Evolutionary conservation across 352 stramenopile genomes (phyloP), one percentile per base, ranked within the genome.

Genomic region (Elongisporangium anandrum): DNA sequence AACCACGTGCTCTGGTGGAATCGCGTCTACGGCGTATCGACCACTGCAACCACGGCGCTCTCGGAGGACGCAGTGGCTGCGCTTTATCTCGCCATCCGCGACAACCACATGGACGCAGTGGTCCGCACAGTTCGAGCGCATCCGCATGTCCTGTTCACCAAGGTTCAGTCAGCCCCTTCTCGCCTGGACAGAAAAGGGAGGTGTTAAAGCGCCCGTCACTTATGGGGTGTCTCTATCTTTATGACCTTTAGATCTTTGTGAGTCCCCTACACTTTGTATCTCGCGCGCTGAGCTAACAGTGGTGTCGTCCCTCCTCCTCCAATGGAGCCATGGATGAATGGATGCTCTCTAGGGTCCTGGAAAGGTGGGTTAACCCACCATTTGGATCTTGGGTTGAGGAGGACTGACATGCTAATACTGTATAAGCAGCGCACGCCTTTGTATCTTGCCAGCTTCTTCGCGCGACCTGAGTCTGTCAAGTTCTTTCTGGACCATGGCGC

Each of bases 391-490:
- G 13, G 21, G 23, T 58, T 12, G 10, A 8, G 34, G 9, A 16
- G 10, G 34, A 12, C 34, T 45, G 34, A 45, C 34, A 12, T 45
- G 34, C 34, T 45, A n/a, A n/a, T n/a, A 45, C 34, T 45, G 34
- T 16, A 38, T 12, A 16, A 9, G 15, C 54, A 91, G 77, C 65
- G 79, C 41, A 89, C 78, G 4, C 63, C 77, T 16, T 59, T 92
- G 60, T 87, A 89, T 26, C 59, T 86, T n/a, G 78, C 82, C 3
- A 88, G 79, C 61, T 88, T 88, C 65, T 87, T 89, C 38, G 71
- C 68, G 0, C 73, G 77, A 2, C 61, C 76, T 34, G 72, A 88
- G 29, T 64, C 86, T 26, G 77, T 89, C 16, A 63, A 66, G 52
- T 50, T 77, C 10, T 64, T 92, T 54, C 52, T 90, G 21, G 20